These are phyloP conservation scores for Zygosaccharomyces sapae DNA, from an alignment of 1,139 yeast species.

Conservation along the genomic window DNA sequence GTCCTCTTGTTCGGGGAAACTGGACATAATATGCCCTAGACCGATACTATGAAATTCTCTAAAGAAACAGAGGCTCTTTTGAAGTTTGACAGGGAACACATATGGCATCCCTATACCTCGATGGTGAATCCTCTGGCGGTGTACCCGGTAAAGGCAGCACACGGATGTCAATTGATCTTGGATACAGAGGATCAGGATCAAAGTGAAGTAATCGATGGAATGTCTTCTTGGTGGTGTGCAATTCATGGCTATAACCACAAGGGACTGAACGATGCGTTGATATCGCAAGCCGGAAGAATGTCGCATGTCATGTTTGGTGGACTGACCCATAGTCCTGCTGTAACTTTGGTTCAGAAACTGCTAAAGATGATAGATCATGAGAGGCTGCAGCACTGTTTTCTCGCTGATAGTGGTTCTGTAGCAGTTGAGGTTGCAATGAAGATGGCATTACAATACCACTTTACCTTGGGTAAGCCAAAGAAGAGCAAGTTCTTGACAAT, in stretches of 20 bases:
- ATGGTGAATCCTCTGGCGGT: slow-evolving; percentile 32
- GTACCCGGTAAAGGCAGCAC: slow-evolving; percentile 32
- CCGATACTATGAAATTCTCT: slow-evolving; percentile 6
- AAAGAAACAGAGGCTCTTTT: slow-evolving; percentile 13
- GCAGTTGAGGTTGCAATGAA: slow-evolving; percentile 53
- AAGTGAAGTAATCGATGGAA: slow-evolving; percentile 31
- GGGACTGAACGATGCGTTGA: slow-evolving; percentile 32
- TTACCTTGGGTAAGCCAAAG: slow-evolving; percentile 15
- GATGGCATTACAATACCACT: slow-evolving; percentile 46
- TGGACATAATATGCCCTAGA: background rate
- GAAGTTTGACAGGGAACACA: slow-evolving; percentile 31
- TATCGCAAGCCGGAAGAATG: slow-evolving; percentile 26
- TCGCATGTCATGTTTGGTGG: slow-evolving; percentile 40
- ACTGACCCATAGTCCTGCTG: slow-evolving; percentile 36
- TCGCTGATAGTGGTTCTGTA: slow-evolving; percentile 51
- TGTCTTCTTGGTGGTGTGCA: slow-evolving; percentile 40
- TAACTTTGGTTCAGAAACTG: slow-evolving; percentile 25
- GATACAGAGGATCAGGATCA: slow-evolving; percentile 9
- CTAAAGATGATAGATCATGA: slow-evolving; percentile 27
- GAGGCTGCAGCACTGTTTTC: slow-evolving; percentile 30
- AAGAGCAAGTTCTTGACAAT: slow-evolving; percentile 29
- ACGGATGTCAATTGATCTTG: slow-evolving; percentile 28
- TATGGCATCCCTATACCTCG: slow-evolving; percentile 39
- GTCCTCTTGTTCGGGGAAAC: slow-evolving; percentile 1
- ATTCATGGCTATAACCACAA: slow-evolving; percentile 37